Evolutionary conservation across 2,329 filamentous ascomycete species (phyloP).

Genomic region (Pseudogymnoascus sp.): DNA sequence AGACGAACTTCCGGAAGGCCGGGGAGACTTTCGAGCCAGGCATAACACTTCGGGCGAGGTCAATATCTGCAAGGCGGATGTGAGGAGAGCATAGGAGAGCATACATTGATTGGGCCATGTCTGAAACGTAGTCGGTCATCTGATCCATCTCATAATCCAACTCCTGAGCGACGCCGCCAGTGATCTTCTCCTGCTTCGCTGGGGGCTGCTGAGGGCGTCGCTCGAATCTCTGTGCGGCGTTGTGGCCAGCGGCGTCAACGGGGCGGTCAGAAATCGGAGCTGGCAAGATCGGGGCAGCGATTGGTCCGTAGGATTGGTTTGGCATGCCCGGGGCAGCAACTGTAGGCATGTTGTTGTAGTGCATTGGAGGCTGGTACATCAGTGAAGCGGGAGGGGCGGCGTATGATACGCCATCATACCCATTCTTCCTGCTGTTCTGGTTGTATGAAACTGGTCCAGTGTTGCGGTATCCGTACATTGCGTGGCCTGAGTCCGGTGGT

Average conservation of each 20-base stretch:
- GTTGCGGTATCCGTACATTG: constrained; percentile 36
- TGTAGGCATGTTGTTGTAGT: constrained; percentile 29
- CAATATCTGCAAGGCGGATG: constrained; percentile 54
- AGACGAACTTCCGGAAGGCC: constrained; percentile 67
- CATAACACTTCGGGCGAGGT: constrained; percentile 56
- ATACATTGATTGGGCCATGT: constrained; percentile 66
- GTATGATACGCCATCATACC: constrained; percentile 34
- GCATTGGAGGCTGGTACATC: constrained; percentile 20
- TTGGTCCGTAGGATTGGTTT: constrained; percentile 37
- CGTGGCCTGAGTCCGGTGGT: constrained; percentile 31
- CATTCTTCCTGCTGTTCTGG: constrained; percentile 13
- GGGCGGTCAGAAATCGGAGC: constrained; percentile 29
- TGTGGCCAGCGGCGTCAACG: constrained; percentile 31
- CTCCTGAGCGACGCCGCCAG: constrained; percentile 63
- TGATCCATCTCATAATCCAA: constrained; percentile 72
- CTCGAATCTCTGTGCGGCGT: constrained; percentile 30
- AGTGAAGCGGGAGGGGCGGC: constrained; percentile 29
- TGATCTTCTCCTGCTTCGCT: constrained; percentile 20
- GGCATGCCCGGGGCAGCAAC: constrained; percentile 24
- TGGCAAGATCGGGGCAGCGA: constrained; percentile 38
- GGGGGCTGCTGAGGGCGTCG: constrained; percentile 31
- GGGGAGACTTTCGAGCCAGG: constrained; percentile 51
- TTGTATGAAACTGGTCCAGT: constrained; percentile 27
- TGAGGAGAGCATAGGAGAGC: constrained; percentile 42
- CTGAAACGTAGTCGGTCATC: constrained; percentile 70